Evolutionary conservation across 306 rosid genomes (phyloP), one percentile per base, ranked within the genome.

Genomic region (Argentina anserina): DNA sequence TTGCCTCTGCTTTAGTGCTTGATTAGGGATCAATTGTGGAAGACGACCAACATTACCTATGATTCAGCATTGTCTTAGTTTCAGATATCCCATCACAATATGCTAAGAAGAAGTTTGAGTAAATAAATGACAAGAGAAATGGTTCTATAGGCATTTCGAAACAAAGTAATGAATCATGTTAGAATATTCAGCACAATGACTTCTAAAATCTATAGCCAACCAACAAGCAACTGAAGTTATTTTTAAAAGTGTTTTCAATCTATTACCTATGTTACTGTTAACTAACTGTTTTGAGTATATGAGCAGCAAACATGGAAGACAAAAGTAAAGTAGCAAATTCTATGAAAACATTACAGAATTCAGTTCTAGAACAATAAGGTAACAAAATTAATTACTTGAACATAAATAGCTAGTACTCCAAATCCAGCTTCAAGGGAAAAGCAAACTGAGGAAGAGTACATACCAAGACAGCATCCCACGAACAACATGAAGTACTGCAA

Each of bases 1-100:
- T 76, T 94, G 98, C 88, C 84, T 94, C 39, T 91, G 85, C 83
- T 94, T 94, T 58, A 94, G 88, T 78, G 82, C 82, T 81, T 94
- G 98, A 69, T 89, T 96, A 72, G 96, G 81, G 55, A 76, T 28
- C 86, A 94, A 80, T 43, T 86, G 88, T 4, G 87, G 96, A 71
- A 86, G 86, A 63, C 62, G 78, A 28, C 78, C 84, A 55, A 90
- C 83, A 79, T 86, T 85, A 82, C 89, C 97, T 91, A 74, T 52
- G 74, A 52, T 75, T 50, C 41, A 79, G 39, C 67, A 29, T 31
- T 50, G 33, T 60, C 33, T 69, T 28, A 61, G 45, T 65, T 71
- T 55, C 47, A 36, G 55, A 71, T 73, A 69, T 72, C 47, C 20
- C 65, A 68, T 8, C 41, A 45, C 61, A 12, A 29, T 9, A 45